Base-by-base conservation (phyloP, 148 eudicot species). In the Cornus florida region DNA sequence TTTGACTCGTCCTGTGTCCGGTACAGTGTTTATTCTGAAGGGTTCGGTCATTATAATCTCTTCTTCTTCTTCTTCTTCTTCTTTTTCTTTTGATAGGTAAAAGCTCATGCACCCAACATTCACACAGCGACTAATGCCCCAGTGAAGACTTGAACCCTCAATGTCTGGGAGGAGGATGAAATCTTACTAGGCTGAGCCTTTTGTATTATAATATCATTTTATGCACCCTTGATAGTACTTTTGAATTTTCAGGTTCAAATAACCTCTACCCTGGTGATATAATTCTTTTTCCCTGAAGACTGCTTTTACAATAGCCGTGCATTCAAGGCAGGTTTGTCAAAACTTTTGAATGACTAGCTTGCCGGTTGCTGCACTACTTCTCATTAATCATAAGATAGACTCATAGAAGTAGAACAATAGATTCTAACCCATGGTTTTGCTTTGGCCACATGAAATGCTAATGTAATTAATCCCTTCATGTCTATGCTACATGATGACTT, bases 301-400 rank as follows among this genome's bases (percentile, higher is more conserved):
- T 97, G 41, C 87, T 91, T 75, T 96, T 96, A 96, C 82, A 91
- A 83, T 86, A 96, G 99, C 98, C 91, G 90, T 87, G 95, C 98
- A 91, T 96, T 96, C 97, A 96, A 96, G 99, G 99, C 99, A 96
- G 99, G 99, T 96, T 96, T 96, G 97, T 96, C 87, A 89, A 68
- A 83, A 88, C 89, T 92, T 35, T 35, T 74, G 24, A 33, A 24
- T 69, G 11, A 60, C 57, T 35, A 28, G 28, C 28, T 28, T 48
- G 59, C 24, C 20, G 16, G 71, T 43, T 64, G 43, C 62, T 11
- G 38, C 31, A 2, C 28, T 75, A 38, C 43, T 70, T 35, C 13
- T 75, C 69, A 13, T 69, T 5, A 6, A 22, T 39, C 22, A 5
- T 62, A 22, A 14, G 71, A 62, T 33, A 35, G 38, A 35, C 38